Conservation (phyloP, 2,329 filamentous ascomycete genomes). For the Ceratocystis harringtonii region DNA sequence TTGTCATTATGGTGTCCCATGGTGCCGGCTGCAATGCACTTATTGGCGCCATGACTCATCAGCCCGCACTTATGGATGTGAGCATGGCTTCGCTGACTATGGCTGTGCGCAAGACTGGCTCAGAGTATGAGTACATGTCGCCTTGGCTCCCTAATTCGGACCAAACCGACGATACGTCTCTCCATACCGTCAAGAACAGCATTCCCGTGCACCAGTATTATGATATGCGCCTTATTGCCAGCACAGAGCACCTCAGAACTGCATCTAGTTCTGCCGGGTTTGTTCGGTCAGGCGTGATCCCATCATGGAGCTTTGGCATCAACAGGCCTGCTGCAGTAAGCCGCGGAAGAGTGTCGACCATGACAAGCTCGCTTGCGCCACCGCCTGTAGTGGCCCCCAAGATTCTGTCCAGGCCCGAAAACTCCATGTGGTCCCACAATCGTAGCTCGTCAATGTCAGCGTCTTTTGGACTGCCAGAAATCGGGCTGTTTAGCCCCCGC, state of each 20-base stretch:
- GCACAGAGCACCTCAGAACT: slow-evolving; percentile 53
- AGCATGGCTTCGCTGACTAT: slow-evolving; percentile 83
- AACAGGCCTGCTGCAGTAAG: slow-evolving; percentile 24
- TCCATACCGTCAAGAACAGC: slow-evolving; percentile 20
- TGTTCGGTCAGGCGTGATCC: slow-evolving; percentile 21
- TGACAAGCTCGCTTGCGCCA: slow-evolving; percentile 17
- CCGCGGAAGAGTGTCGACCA: slow-evolving; percentile 27
- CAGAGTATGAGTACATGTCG: slow-evolving; percentile 26
- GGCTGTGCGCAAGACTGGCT: slow-evolving; percentile 49
- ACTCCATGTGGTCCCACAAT: slow-evolving; percentile 20
- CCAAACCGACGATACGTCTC: slow-evolving; percentile 19
- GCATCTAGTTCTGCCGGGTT: slow-evolving; percentile 26
- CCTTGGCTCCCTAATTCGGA: slow-evolving; percentile 19
- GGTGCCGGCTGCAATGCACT: slow-evolving; percentile 92
- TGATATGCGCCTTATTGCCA: slow-evolving; percentile 60
- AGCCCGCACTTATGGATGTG: slow-evolving; percentile 82
- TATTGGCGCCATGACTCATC: slow-evolving; percentile 79
- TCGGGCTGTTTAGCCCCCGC: slow-evolving; percentile 18
- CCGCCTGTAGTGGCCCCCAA: slow-evolving; percentile 22
- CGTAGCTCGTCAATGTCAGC: slow-evolving; percentile 29
- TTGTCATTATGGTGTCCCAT: slow-evolving; percentile 81
- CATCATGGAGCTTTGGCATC: slow-evolving; percentile 11
- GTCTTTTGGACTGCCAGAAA: slow-evolving; percentile 16
- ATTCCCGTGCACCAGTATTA: slow-evolving; percentile 46
- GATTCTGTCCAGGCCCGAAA: slow-evolving; percentile 20